Percentiles rank a stretch among this genome's conserved stretches.
These are phyloP conservation scores for Macadamia integrifolia DNA, from an alignment of 164 flowering plant species.

Conservation along the genomic window DNA sequence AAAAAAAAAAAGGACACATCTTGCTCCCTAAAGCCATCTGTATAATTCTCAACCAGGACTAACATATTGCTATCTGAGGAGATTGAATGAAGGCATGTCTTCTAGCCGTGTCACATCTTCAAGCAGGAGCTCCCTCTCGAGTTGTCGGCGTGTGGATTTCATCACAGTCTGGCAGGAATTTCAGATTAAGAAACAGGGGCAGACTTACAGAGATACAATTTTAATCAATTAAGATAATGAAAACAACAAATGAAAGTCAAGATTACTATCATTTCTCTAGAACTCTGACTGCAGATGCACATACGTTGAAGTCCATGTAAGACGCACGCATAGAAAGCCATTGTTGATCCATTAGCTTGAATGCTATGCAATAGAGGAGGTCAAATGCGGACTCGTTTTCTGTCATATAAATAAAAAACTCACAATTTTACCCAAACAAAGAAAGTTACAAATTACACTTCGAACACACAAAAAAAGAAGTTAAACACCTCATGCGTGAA, in stretches of 20 bases:
- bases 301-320: constrained; percentile 93
- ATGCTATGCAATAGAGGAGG: constrained; percentile 78
- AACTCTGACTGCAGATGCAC: constrained; percentile 7
- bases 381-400: constrained; percentile 85
- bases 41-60: background rate
- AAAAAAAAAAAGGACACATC: background rate
- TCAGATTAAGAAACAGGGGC: background rate
- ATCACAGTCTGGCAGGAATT: constrained; percentile 51
- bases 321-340: constrained; percentile 94
- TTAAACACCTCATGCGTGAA: background rate
- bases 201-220: too few species aligned
- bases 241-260: background rate
- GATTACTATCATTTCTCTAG: background rate
- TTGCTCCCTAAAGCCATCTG: background rate
- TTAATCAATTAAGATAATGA: background rate
- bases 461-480: background rate
- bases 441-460: too few species aligned
- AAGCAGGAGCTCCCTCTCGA: constrained; percentile 67
- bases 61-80: constrained; percentile 33
- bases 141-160: constrained; percentile 80
- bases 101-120: constrained; percentile 62
- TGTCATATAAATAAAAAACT: constrained; percentile 22
- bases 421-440: background rate
- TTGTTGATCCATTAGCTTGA: constrained; percentile 80
- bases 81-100: constrained; percentile 71